Base-by-base conservation (phyloP, 805 yeast species). In the Maudiozyma serrabonitensis region DNA sequence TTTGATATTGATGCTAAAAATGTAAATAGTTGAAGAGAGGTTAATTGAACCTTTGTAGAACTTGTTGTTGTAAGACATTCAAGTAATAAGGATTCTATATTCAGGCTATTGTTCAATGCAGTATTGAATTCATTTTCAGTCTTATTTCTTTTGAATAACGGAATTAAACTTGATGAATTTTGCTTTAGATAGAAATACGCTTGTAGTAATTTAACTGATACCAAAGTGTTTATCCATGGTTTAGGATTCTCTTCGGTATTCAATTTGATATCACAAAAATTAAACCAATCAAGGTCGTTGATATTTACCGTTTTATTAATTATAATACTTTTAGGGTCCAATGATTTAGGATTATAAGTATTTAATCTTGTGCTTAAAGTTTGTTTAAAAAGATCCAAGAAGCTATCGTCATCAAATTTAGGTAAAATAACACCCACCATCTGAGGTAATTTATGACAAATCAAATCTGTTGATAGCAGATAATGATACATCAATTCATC, bases 401-500 rank as follows among this genome's bases (percentile, higher is more conserved):
- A 35, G 8, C 2, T 21, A 8, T 38, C 41, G 2, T 38, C 41
- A 28, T 15, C 21, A 6, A 13, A 21, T 16, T 41, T 43, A 7
- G 23, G 19, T 13, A 9, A 9, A 13, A 53, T 54, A n/a, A 49
- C 54, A 18, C 59, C 63, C 15, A 58, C 43, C 52, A 57, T 54
- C n/a, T 25, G 16, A 0, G 61, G 60, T 6, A 63, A 19, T 6
- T 56, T 55, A 43, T 59, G 57, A 38, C 59, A 53, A 2, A 79
- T 55, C 48, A 71, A 70, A 6, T 71, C 70, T 19, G 75, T 59
- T 1, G 73, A 63, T n/a, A 79, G 48, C 44, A 79, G 70, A 9
- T 74, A 56, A 52, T 81, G 78, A 3, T 73, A 55, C 4, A 69
- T 54, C 12, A 78, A 52, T 55, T 80, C 81, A 13, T 66, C 65